Percentiles rank a stretch among this genome's conserved stretches.
These are phyloP conservation scores for Quercus tomentella DNA, from an alignment of 331 rosid genomes.

Conservation along the genomic window DNA sequence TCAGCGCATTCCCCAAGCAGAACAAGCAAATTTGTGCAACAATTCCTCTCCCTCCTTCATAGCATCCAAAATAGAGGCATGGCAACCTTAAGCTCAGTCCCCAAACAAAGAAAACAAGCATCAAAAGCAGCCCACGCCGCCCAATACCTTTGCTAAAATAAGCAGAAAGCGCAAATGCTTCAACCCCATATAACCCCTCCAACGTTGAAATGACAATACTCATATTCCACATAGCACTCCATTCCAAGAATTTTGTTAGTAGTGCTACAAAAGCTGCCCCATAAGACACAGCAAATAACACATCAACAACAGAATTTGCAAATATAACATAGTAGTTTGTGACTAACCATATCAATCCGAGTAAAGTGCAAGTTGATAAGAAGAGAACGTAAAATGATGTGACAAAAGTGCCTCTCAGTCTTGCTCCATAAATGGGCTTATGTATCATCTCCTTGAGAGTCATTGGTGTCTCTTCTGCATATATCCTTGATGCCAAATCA, in stretches of 20 bases:
- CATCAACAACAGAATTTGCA: not conserved
- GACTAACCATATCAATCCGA: conserved; percentile 29
- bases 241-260: conserved; percentile 35
- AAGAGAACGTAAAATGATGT: conserved; percentile 31
- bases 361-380: conserved; percentile 19
- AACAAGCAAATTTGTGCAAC: conserved; percentile 30
- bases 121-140: conserved; percentile 41
- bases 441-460: conserved; percentile 39
- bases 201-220: conserved; percentile 48
- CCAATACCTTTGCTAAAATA: conserved; percentile 35
- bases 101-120: conserved; percentile 51
- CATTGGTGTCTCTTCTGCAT: conserved; percentile 17
- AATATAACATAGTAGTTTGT: conserved; percentile 9
- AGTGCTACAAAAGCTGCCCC: conserved; percentile 10
- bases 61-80: conserved; percentile 30
- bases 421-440: conserved; percentile 15
- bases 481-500: conserved; percentile 37
- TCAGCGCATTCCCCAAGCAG: conserved; percentile 39
- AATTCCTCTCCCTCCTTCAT: conserved; percentile 34
- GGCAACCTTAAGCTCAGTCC: conserved; percentile 39
- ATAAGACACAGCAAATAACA: not conserved
- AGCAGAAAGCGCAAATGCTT: conserved; percentile 35
- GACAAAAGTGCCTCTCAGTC: conserved; percentile 28
- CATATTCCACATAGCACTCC: conserved; percentile 60
- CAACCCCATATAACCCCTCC: conserved; percentile 42